Evolutionary conservation across 2,329 filamentous ascomycete species (phyloP), one percentile per base, ranked within the genome.

Genomic region (Hypoxylon sp.): DNA sequence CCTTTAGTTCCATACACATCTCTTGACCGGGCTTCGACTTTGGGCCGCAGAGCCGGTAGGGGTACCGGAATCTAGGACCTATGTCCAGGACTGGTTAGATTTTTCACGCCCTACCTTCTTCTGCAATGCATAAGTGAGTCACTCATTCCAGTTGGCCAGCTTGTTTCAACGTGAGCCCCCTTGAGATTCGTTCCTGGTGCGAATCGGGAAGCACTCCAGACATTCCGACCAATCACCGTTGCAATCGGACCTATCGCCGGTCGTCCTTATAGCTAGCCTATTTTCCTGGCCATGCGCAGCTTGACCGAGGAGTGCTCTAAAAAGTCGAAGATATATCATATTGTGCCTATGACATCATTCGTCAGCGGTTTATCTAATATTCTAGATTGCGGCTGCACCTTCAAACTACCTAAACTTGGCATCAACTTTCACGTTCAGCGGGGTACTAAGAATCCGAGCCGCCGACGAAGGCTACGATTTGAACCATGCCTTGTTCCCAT

Each of bases 291-390:
- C 42, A n/a, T 46, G 37, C 19, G 35, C 33, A 24, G 13, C 19
- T 63, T 55, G 62, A 59, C 57, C 37, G 54, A 60, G 46, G 51
- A 26, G 47, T 39, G 42, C 14, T 31, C 37, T 53, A 51, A 58
- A 58, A 51, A 11, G 39, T 44, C 14, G 10, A 63, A 55, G 51
- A 71, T 66, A 59, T 55, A 59, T 59, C 44, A 66, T 53, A 68
- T 58, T 66, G 54, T 46, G 14, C 51, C 61, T 69, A 69, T 71
- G 69, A 71, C 69, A 71, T 71, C 66, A 71, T 66, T 64, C 33
- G 55, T 69, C 35, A 64, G 59, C 62, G 54, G 54, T 22, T 35
- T 58, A 24, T 31, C 35, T n/a, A 51, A 52, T 59, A 48, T 51
- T 42, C 50, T 62, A 53, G 52, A 51, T 47, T 70, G 60, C 60